These are phyloP conservation scores for Jaapia argillacea DNA, from an alignment of 768 basidiomycete genomes.

Conservation along the genomic window DNA sequence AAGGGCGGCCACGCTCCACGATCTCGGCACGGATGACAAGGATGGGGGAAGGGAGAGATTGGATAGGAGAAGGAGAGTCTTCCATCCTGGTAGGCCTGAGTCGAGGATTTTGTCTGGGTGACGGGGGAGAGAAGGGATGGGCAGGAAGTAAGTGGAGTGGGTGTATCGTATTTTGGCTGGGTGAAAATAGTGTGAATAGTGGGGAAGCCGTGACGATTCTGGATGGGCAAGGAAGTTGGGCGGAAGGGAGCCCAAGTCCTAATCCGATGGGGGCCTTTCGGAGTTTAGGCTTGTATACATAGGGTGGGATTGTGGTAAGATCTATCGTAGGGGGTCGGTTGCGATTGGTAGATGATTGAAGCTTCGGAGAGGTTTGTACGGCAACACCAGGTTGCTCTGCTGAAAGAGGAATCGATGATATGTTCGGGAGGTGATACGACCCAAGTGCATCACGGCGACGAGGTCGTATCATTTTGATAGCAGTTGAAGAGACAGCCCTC, in stretches of 20 bases:
- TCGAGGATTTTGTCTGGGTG: no score
- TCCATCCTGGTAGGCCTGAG: no score
- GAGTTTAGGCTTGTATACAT: background rate
- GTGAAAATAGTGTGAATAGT: no score
- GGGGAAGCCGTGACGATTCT: background rate
- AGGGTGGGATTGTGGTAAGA: background rate
- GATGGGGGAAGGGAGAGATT: no score
- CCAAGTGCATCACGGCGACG: background rate
- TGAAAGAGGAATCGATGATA: no score
- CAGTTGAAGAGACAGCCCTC: background rate
- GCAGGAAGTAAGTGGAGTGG: no score
- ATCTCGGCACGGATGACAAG: no score
- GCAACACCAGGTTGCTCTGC: background rate
- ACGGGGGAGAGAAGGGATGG: no score
- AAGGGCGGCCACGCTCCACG: no score
- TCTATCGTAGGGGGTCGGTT: no score
- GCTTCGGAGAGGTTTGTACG: background rate
- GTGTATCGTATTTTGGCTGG: no score
- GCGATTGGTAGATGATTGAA: background rate
- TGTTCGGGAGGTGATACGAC: background rate
- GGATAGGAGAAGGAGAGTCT: no score
- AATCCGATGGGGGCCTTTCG: background rate
- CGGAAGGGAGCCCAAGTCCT: background rate
- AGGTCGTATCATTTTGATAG: background rate
- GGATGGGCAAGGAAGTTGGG: background rate